Evolutionary conservation across 768 basidiomycete genomes (phyloP).

Genomic region (Lepiota venenata): DNA sequence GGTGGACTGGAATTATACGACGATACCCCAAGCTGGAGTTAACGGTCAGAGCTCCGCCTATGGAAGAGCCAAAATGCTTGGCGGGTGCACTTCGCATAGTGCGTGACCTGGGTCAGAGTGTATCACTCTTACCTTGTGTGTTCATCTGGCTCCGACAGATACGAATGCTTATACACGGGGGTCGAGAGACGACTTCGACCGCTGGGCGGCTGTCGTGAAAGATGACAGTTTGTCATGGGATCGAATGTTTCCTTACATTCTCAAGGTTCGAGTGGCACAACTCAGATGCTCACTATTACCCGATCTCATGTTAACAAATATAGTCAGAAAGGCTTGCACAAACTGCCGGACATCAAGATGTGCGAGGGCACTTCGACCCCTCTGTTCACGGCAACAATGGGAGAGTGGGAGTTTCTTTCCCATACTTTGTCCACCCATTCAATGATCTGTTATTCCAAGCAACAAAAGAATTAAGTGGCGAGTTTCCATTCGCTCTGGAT

Average conservation of each 20-base stretch:
- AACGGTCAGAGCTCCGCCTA: constrained; percentile 19
- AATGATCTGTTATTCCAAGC: constrained; percentile 19
- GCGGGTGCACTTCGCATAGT: constrained; percentile 31
- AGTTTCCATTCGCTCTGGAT: constrained; percentile 9
- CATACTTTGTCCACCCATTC: constrained; percentile 14
- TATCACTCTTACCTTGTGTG: no score
- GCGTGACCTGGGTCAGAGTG: neutral
- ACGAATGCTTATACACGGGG: constrained; percentile 16
- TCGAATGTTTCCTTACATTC: constrained; percentile 16
- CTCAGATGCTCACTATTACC: neutral
- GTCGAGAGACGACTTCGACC: constrained; percentile 16
- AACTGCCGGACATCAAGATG: constrained; percentile 1
- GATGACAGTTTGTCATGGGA: constrained; percentile 32
- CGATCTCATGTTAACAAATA: neutral
- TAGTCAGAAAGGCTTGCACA: constrained; percentile 1
- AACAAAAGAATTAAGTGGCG: constrained; percentile 9
- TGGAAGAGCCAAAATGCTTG: constrained; percentile 27
- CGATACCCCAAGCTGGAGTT: constrained; percentile 20
- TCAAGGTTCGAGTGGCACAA: neutral
- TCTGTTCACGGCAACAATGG: constrained; percentile 5
- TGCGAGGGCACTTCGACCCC: constrained; percentile 12
- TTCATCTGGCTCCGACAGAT: no score
- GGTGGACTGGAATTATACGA: constrained; percentile 23
- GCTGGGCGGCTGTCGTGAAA: constrained; percentile 22
- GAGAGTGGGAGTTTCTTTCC: neutral